Evolutionary conservation across 1,139 yeast genomes (phyloP).

Genomic region (Nadsonia starkeyi-henricii): DNA sequence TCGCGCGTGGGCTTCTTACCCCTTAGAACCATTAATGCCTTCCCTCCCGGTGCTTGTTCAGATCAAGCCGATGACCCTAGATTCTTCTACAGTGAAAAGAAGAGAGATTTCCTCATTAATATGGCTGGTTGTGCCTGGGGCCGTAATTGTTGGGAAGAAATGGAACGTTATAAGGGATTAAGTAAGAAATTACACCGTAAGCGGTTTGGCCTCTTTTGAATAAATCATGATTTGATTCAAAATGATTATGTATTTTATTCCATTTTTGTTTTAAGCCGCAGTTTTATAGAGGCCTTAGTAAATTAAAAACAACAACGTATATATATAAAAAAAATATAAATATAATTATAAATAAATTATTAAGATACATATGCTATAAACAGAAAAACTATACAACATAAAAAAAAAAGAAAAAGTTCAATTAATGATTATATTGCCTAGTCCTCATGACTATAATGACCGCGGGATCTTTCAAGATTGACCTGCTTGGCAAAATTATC

Average conservation of each 20-base stretch:
- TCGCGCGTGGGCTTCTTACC: conserved; percentile 80
- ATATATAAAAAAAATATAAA: too few species aligned
- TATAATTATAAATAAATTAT: too few species aligned
- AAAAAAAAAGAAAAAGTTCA: too few species aligned
- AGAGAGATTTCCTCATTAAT: conserved; percentile 77
- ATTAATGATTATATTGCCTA: too few species aligned
- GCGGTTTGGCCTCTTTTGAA: conserved; percentile 21
- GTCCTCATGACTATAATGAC: neutral
- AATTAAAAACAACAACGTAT: too few species aligned
- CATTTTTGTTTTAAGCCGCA: too few species aligned
- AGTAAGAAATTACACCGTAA: conserved; percentile 39
- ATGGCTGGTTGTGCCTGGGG: conserved; percentile 99
- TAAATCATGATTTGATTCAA: too few species aligned
- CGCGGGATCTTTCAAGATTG: neutral
- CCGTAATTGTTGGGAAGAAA: conserved; percentile 94
- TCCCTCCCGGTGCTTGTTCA: conserved; percentile 90
- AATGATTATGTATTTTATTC: too few species aligned
- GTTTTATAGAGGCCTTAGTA: too few species aligned
- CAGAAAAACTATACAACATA: neutral
- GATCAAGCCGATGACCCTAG: conserved; percentile 59
- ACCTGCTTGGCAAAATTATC: conserved; percentile 12
- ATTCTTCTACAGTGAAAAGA: conserved; percentile 49
- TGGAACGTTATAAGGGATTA: conserved; percentile 70
- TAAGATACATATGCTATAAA: neutral
- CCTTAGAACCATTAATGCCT: conserved; percentile 70